Conservation (phyloP, 345 rosid genomes). For the Anacardium occidentale region DNA sequence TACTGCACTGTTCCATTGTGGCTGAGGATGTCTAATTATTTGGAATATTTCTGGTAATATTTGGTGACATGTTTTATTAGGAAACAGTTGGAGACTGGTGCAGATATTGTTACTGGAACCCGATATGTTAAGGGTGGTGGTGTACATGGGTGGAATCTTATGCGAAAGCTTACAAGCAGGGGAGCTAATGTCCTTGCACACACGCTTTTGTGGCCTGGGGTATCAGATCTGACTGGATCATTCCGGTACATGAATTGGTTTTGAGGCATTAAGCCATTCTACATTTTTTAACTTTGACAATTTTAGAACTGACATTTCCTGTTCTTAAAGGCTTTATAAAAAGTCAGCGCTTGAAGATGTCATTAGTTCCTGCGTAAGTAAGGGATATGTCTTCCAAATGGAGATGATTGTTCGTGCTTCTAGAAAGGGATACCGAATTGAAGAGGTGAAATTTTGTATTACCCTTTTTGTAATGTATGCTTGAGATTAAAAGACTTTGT, state of each 20-base stretch:
- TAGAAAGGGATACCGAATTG: conserved; percentile 82
- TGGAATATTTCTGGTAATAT: conserved; percentile 17
- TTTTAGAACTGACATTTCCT: conserved; percentile 18
- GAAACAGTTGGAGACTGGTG: conserved; percentile 88
- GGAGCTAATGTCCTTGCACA: conserved; percentile 99
- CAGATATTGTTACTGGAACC: conserved; percentile 92
- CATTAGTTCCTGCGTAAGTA: conserved; percentile 79
- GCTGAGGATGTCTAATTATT: conserved; percentile 8
- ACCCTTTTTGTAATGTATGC: conserved; percentile 8
- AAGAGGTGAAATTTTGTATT: conserved; percentile 57
- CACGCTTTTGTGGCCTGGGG: conserved; percentile 96
- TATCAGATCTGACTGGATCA: conserved; percentile 93
- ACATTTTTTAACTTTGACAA: neutral
- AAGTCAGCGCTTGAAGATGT: conserved; percentile 83
- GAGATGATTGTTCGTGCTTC: conserved; percentile 99
- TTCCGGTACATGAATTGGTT: conserved; percentile 55
- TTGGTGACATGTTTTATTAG: conserved; percentile 33
- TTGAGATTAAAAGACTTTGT: neutral
- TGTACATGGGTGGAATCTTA: conserved; percentile 95
- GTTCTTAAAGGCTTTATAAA: conserved; percentile 62
- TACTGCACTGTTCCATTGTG: neutral
- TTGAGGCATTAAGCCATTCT: neutral
- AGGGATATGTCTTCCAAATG: conserved; percentile 97
- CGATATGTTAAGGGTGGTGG: conserved; percentile 88
- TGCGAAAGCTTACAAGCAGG: conserved; percentile 95